Conservation (phyloP, 2,329 filamentous ascomycete genomes). For the Cadophora luteo-olivacea region DNA sequence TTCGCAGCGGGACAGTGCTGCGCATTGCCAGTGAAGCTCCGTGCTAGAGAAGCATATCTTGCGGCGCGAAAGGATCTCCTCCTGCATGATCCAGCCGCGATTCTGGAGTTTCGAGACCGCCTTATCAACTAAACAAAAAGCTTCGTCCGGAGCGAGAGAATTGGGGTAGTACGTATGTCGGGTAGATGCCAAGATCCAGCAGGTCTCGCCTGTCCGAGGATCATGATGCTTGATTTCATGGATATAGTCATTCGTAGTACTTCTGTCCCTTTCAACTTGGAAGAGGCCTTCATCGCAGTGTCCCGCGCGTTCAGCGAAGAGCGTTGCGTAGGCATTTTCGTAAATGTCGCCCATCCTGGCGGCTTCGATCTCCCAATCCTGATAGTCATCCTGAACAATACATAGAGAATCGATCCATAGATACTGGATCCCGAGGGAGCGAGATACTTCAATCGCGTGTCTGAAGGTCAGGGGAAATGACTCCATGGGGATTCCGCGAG, state of each 20-base stretch:
- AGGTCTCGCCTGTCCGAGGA: background rate
- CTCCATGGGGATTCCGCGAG: background rate
- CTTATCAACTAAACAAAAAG: background rate
- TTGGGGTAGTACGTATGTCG: background rate
- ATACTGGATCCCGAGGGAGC: background rate
- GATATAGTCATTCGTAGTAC: background rate
- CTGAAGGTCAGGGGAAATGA: background rate
- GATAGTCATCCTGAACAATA: background rate
- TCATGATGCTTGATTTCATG: background rate
- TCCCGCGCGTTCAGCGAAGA: background rate
- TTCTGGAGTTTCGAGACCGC: background rate
- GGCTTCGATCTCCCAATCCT: background rate
- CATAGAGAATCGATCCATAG: background rate
- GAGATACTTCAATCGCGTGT: background rate
- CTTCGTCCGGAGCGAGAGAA: background rate
- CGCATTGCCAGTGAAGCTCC: background rate
- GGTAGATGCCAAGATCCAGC: background rate
- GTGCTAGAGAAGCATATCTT: background rate
- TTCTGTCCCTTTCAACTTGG: background rate
- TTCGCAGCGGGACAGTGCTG: background rate
- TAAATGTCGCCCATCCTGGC: background rate
- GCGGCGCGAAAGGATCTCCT: background rate
- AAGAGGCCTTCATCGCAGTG: background rate
- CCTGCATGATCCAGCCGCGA: background rate
- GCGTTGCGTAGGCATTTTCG: background rate